phyloP scores from a whole-genome alignment of 139 green algal genomes.

The Dunaliella sp. region DNA sequence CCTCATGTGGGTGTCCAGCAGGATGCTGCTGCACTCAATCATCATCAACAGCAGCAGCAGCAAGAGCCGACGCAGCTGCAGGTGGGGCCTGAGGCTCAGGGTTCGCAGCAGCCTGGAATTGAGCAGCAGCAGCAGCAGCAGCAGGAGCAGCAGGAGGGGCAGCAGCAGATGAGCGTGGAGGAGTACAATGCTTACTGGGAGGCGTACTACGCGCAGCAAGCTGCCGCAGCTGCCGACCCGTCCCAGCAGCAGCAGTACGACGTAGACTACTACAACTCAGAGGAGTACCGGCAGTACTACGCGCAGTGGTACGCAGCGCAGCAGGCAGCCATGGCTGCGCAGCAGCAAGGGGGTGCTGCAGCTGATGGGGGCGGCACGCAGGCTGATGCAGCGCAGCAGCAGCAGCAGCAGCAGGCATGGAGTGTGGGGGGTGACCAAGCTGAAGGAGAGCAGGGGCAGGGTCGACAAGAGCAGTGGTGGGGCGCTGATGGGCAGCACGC shows the following conservation, averaged over 20 bases:
- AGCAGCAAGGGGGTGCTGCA: background rate
- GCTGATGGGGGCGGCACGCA: background rate
- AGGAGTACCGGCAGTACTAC: constrained; percentile 12
- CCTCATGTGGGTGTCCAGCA: too few relatives aligned
- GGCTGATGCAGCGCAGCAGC: background rate
- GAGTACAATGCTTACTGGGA: background rate
- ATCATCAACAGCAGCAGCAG: background rate
- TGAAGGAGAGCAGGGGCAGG: too few relatives aligned
- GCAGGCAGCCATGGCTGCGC: background rate
- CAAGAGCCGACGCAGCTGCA: background rate
- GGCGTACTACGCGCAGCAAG: constrained; percentile 6
- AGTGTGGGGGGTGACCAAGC: too few relatives aligned
- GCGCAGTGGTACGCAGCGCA: constrained; percentile 6
- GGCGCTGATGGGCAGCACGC: too few relatives aligned
- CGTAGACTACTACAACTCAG: constrained; percentile 10
- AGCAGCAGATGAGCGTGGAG: background rate
- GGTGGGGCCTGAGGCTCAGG: background rate
- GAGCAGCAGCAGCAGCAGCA: background rate
- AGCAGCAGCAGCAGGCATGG: background rate
- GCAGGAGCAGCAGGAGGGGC: background rate
- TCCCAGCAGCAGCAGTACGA: constrained; percentile 1
- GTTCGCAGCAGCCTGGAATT: background rate
- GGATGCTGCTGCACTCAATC: too few relatives aligned
- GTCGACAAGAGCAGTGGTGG: too few relatives aligned
- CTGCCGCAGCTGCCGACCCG: background rate